These are phyloP conservation scores for Xerocomus minutiporus DNA, from an alignment of 1,284 basidiomycete species.

Conservation along the genomic window DNA sequence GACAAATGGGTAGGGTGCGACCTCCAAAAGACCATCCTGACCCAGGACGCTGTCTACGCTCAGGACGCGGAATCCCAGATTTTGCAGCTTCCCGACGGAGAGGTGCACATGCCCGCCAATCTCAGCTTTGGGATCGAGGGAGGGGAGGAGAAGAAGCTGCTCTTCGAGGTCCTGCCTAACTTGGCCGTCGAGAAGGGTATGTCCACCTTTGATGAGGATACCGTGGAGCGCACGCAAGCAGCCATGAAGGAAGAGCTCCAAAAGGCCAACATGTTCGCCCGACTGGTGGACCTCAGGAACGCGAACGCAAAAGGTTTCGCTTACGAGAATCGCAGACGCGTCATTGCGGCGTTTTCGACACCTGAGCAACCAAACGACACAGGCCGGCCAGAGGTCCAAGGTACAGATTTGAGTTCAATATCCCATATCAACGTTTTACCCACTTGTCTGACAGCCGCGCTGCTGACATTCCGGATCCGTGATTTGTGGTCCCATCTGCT, in stretches of 20 bases:
- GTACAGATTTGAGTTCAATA: constrained; percentile 41
- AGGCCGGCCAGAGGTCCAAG: constrained; percentile 85
- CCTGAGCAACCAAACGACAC: constrained; percentile 68
- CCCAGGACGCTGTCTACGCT: constrained; percentile 45
- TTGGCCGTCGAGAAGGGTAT: constrained; percentile 37
- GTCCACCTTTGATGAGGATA: constrained; percentile 18
- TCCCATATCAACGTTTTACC: constrained; percentile 2
- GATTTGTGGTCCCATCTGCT: constrained; percentile 75
- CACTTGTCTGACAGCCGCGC: constrained; percentile 57
- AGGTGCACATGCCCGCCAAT: constrained; percentile 43
- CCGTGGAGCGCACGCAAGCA: constrained; percentile 17
- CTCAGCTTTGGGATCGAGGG: constrained; percentile 61
- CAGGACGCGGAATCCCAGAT: constrained; percentile 10
- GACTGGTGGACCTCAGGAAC: constrained; percentile 80
- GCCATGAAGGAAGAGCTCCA: constrained; percentile 41
- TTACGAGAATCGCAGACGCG: constrained; percentile 79
- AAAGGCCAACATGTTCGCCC: constrained; percentile 65
- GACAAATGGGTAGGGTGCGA: constrained; percentile 61
- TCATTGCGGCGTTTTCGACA: constrained; percentile 76
- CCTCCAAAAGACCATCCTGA: constrained; percentile 59
- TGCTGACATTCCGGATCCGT: constrained; percentile 84
- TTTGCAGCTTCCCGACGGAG: constrained; percentile 26
- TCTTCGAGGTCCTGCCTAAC: constrained; percentile 58
- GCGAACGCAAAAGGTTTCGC: constrained; percentile 82
- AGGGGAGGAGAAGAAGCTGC: constrained; percentile 46